Percentiles rank a stretch among this genome's conserved stretches.
Conservation (phyloP, 2,329 filamentous ascomycete species). For the Fusarium sp. region DNA sequence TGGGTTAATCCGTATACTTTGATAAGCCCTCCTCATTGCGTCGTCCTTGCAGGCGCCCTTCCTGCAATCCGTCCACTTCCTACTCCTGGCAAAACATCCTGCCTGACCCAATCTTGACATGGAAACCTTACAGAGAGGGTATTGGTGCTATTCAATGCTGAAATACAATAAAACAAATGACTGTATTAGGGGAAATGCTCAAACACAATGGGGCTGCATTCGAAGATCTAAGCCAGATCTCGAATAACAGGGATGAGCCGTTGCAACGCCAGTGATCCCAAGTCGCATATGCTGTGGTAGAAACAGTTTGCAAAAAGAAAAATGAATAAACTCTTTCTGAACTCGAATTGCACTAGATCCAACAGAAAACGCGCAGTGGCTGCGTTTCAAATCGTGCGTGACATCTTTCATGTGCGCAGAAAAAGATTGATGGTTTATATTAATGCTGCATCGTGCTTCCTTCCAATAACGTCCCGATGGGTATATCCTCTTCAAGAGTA, state of each 20-base stretch:
- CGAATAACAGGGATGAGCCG: background rate
- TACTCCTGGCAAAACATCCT: conserved; percentile 4
- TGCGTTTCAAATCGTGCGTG: conserved; percentile 26
- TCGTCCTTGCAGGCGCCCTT: background rate
- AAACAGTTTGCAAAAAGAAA: conserved; percentile 20
- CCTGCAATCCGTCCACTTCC: background rate
- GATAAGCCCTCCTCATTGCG: background rate
- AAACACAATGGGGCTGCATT: background rate
- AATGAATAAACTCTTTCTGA: conserved; percentile 1
- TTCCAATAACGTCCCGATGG: conserved; percentile 48
- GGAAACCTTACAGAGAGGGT: conserved; percentile 20
- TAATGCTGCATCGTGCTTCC: conserved; percentile 24
- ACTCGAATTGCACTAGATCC: background rate
- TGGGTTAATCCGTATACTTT: background rate
- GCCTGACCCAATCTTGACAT: conserved; percentile 11
- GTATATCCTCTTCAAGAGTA: conserved; percentile 49
- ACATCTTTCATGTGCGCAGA: conserved; percentile 30
- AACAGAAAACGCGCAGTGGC: conserved; percentile 21
- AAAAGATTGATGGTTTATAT: conserved; percentile 16
- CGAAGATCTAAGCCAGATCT: background rate
- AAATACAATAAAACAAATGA: conserved; percentile 11
- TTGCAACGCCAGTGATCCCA: conserved; percentile 10
- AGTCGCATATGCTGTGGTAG: conserved; percentile 8
- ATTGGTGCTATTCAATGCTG: conserved; percentile 20
- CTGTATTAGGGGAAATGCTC: background rate